Base-by-base conservation (phyloP, 2,329 filamentous ascomycete species). In the Verruconis gallopava region DNA sequence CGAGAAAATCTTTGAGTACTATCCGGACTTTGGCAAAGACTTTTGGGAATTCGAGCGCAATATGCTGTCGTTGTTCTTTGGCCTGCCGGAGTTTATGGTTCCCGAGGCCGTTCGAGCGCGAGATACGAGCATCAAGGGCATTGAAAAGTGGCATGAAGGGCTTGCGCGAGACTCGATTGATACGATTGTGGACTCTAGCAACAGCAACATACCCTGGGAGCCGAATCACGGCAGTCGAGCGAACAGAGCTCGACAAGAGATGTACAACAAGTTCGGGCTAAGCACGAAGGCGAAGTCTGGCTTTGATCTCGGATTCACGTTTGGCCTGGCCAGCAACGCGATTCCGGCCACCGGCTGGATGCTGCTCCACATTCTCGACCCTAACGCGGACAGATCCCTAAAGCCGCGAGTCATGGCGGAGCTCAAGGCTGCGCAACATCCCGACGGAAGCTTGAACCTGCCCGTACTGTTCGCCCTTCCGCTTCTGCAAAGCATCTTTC, bases 291-390 rank as follows among this genome's bases (percentile, higher is more conserved):
- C 50, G 11, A 40, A 43, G 3, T 53, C 51, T 15, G 44, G 43
- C 3, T 33, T 56, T 11, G 54, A 57, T 49, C 13, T 55, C 2
- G 56, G 55, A 15, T 53, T 59, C 13, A 50, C 53, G 1, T 59
- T 58, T 37, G 56, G 52, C 4, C 40, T 57, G 3, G 48, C 44
- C 4, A 54, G 50, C 37, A 59, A 59, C 40, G 53, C 51, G 3
- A 56, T 58, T 14, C 55, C 56, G 9, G 49, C 51, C 5, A 51
- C 55, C 1, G 50, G 49, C 2, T 59, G 55, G 55, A 56, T 58
- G 51, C 41, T 59, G 9, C 50, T 58, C 46, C 49, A 55, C 37
- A 46, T 59, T n/a, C 44, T 57, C 4, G 44, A 55, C 37, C 57
- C 54, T 3, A 37, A 38, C 2, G 50, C 42, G 2, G 47, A 55